Evolutionary conservation across 192 early-diverging fungal species (phyloP), one percentile per base, ranked within the genome.

Genomic region (Paraglomus occultum): DNA sequence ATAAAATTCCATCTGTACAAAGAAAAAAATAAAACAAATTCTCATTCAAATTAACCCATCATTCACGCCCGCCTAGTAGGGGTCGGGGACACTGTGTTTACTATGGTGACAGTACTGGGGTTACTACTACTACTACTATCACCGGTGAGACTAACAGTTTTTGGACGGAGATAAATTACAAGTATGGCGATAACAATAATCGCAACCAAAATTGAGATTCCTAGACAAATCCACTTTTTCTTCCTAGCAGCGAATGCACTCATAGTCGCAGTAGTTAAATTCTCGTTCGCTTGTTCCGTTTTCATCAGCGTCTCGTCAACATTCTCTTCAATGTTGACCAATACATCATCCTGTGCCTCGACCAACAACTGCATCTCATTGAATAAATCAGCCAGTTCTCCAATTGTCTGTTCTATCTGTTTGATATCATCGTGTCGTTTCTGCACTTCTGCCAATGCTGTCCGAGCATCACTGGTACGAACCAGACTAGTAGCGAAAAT

Each of bases 341-440:
- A 71, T 46, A 87, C 70, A 44, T 91, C 88, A 39, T 84, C 92
- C 68, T 94, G 92, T 1, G 85, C 83, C 42, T 83, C 83, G 0
- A 94, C 89, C 22, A 94, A 76, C 40, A 92, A 91, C 43, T 91
- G 82, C 92, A 95, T 94, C 69, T 95, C 92, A 44, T 90, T 86
- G 64, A 94, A 95, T 40, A 95, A 76, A 81, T 94, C 88, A 77
- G 92, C 91, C 50, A 95, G 78, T 84, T 95, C 92, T 85, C 91
- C 71, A 73, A 95, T 92, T 8, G 88, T 91, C 71, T 84, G 85
- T 79, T 95, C 94, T 74, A 95, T 94, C 76, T 88, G 84, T 70
- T 92, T 83, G 65, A 95, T 92, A 71, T 94, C 92, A 51, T 88
- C 79, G 70, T 95, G 94, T 38, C 91, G 81, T 72, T 86, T 84